Base-by-base conservation (phyloP, 495 filamentous ascomycete species). In the Aspergillus sparsus region DNA sequence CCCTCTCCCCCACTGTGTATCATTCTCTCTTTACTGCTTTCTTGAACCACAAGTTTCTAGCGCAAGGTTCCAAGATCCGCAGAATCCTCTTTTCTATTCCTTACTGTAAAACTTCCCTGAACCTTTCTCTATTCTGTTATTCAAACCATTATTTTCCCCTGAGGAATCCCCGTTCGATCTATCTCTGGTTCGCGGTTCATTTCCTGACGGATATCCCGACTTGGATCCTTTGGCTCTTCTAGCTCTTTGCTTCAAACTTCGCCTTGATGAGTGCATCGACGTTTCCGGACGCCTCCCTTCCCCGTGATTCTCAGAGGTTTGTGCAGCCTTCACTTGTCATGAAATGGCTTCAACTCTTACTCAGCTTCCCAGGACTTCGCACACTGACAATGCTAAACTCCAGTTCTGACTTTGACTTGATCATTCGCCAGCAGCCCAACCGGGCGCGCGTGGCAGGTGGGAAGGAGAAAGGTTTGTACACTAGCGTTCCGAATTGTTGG, bases 371-470 rank as follows among this genome's bases (percentile, higher is more conserved):
- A 72, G 68, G 68, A 45, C 56, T 57, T 67, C 67, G 61, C 31
- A 16, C 68, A 72, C 75, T 80, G 72, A 80, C 74, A 37, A 77
- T 74, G 70, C 71, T 77, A 62, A 68, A 64, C 68, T 60, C 63
- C 72, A 80, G 77, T 75, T 75, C 76, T 73, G 80, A 86, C 68
- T 84, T 83, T 77, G 80, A 86, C 66, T 76, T 90, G 69, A 75
- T 68, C 62, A 83, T 90, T 68, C 80, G 84, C 63, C 87, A 90
- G 75, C 82, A 87, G 65, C 87, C 87, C 63, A 78, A 81, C 63
- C 74, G 79, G 74, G 87, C 84, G 54, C 85, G 85, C 60, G 85
- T 89, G 68, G 85, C 86, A 55, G 82, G 87, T 63, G 86, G 86
- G 66, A 89, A 90, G 71, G 87, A 89, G 71, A 89, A 89, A 75